phyloP scores from a whole-genome alignment of 148 eudicot species.

The Silene latifolia region DNA sequence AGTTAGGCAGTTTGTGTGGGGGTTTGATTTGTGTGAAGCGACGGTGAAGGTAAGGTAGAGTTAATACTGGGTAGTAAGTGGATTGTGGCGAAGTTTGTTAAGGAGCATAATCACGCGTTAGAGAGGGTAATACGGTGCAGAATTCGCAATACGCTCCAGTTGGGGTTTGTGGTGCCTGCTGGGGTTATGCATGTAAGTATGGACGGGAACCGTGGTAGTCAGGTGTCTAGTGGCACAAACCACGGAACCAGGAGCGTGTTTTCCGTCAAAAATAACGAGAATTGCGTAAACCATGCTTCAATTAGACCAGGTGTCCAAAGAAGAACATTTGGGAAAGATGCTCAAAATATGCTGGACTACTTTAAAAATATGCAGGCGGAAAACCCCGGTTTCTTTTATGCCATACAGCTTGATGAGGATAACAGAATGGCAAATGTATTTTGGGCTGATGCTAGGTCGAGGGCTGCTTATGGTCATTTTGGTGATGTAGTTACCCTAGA shows the following conservation, averaged over 20 bases:
- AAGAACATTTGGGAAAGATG: slow-evolving; percentile 76
- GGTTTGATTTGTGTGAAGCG: slow-evolving; percentile 57
- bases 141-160: slow-evolving; percentile 36
- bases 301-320: slow-evolving; percentile 37
- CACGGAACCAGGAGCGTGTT: slow-evolving; percentile 40
- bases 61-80: slow-evolving; percentile 49
- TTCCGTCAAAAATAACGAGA: slow-evolving; percentile 36
- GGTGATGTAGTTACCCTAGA: slow-evolving; percentile 78
- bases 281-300: slow-evolving; percentile 29
- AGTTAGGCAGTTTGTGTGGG: slow-evolving; percentile 41
- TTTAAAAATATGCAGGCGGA: slow-evolving; percentile 92
- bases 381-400: slow-evolving; percentile 92
- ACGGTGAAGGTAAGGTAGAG: slow-evolving; percentile 63
- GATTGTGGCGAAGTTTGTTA: slow-evolving; percentile 67
- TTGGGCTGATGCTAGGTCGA: slow-evolving; percentile 93
- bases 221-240: slow-evolving; percentile 36
- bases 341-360: slow-evolving; percentile 85
- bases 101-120: slow-evolving; percentile 64
- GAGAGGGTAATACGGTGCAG: slow-evolving; percentile 43
- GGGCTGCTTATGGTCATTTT: slow-evolving; percentile 73
- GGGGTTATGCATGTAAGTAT: slow-evolving; percentile 64
- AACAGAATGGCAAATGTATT: slow-evolving; percentile 81
- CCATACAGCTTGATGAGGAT: slow-evolving; percentile 85
- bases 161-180: slow-evolving; percentile 47
- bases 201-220: slow-evolving; percentile 40